Evolutionary conservation across 2,329 filamentous ascomycete genomes (phyloP).

Genomic region (Penicillium sp.): DNA sequence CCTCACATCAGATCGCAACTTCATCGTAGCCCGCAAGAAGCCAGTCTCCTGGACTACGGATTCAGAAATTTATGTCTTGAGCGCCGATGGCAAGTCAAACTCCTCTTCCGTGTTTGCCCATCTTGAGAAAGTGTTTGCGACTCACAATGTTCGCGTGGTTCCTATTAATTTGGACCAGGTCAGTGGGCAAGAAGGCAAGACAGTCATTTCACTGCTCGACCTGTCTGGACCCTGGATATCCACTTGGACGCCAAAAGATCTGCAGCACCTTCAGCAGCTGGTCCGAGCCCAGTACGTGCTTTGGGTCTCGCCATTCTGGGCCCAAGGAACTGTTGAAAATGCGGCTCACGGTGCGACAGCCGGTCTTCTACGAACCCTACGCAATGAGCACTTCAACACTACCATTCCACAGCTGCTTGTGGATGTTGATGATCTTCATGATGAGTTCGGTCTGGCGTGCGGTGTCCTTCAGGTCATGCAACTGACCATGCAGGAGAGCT

Average conservation of each 20-base stretch:
- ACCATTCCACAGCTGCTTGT: constrained; percentile 26
- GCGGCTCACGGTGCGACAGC: constrained; percentile 22
- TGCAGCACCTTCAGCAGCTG: constrained; percentile 15
- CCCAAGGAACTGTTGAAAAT: constrained; percentile 14
- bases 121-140: constrained; percentile 16
- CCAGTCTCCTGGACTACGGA: constrained; percentile 17
- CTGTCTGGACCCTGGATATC: constrained; percentile 17
- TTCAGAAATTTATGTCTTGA: constrained; percentile 19
- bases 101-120: constrained; percentile 9
- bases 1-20: constrained; percentile 12
- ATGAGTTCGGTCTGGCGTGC: constrained; percentile 10
- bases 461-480: constrained; percentile 20
- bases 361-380: constrained; percentile 29
- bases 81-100: neutral
- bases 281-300: constrained; percentile 22
- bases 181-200: constrained; percentile 15
- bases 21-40: constrained; percentile 13
- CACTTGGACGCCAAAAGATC: constrained; percentile 11
- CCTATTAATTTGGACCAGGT: constrained; percentile 15
- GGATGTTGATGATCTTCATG: constrained; percentile 12
- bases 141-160: constrained; percentile 14
- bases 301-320: constrained; percentile 23
- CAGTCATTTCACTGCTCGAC: constrained; percentile 24
- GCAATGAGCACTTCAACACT: constrained; percentile 24
- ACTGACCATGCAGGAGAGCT: constrained; percentile 15